These are phyloP conservation scores for Trametes hirsuta DNA, from an alignment of 1,284 basidiomycete species.

Conservation along the genomic window DNA sequence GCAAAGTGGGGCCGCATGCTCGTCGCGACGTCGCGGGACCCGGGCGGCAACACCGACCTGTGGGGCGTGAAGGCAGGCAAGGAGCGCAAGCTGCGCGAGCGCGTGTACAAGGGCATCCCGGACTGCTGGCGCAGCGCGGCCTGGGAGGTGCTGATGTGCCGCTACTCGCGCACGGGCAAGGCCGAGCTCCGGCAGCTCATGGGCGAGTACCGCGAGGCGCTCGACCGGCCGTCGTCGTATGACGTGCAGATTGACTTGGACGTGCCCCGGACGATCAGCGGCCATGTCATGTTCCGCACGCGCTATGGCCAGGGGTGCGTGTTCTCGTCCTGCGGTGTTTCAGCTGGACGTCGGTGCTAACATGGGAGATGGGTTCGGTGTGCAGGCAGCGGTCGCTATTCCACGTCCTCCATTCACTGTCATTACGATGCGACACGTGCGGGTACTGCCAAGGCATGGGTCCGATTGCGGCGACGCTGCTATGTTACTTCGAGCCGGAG, in stretches of 20 bases:
- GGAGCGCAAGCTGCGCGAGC: constrained; percentile 65
- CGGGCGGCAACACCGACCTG: constrained; percentile 74
- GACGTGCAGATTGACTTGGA: constrained; percentile 99
- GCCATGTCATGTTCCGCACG: constrained; percentile 94
- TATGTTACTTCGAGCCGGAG: constrained; percentile 93
- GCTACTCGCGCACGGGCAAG: constrained; percentile 50
- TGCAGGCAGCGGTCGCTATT: constrained; percentile 89
- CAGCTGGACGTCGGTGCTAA: constrained; percentile 2
- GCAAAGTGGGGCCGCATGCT: constrained; percentile 92
- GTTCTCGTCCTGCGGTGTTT: not conserved
- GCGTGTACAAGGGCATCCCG: constrained; percentile 95
- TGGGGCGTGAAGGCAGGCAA: constrained; percentile 75
- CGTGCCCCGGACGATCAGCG: constrained; percentile 94
- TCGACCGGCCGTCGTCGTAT: constrained; percentile 83
- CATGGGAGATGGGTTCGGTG: constrained; percentile 13
- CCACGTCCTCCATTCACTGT: constrained; percentile 93
- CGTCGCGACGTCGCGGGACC: constrained; percentile 64
- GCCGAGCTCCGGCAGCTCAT: constrained; percentile 47
- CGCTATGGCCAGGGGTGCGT: constrained; percentile 92
- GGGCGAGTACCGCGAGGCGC: constrained; percentile 61
- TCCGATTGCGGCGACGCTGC: constrained; percentile 91
- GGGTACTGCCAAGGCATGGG: constrained; percentile 99
- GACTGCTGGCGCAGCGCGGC: constrained; percentile 94
- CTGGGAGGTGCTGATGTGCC: constrained; percentile 81
- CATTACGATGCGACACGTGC: constrained; percentile 82